A percentile compares a stretch with the other conserved stretches of the same genome.
Evolutionary conservation across 2,329 filamentous ascomycete genomes (phyloP).

Genomic region (Rasamsonia emersonii): DNA sequence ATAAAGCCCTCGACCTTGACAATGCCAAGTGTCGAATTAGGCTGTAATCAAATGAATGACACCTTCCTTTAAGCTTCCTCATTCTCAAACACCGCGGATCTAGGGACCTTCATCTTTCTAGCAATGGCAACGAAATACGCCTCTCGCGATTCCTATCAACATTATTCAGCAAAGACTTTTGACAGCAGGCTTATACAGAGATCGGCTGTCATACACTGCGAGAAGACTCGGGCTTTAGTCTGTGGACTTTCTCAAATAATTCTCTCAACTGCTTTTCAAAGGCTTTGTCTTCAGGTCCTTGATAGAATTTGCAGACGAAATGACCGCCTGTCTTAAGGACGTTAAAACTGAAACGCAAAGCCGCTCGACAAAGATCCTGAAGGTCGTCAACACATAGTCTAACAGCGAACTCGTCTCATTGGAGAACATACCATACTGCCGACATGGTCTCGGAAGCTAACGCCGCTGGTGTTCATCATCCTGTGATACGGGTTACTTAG

Average conservation of each 20-base stretch:
- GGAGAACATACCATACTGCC: conserved; percentile 77
- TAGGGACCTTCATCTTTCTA: conserved; percentile 49
- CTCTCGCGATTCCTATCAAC: conserved; percentile 66
- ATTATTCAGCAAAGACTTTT: conserved; percentile 1
- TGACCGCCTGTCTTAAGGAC: conserved; percentile 75
- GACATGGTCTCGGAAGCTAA: conserved; percentile 75
- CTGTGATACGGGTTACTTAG: conserved; percentile 93
- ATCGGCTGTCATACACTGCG: conserved; percentile 64
- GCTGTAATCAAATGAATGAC: conserved; percentile 3
- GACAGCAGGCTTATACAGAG: no score
- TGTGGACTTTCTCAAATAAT: conserved; percentile 69
- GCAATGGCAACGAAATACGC: conserved; percentile 74
- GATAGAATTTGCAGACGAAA: conserved; percentile 97
- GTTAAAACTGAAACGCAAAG: conserved; percentile 75
- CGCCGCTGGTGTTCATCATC: conserved; percentile 99
- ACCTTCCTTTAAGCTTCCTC: no score
- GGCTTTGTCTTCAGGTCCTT: conserved; percentile 74
- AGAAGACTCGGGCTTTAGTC: conserved; percentile 88
- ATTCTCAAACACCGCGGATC: conserved; percentile 36
- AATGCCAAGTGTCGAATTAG: background rate
- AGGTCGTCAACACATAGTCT: conserved; percentile 1
- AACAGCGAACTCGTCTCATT: background rate
- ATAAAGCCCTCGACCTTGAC: no score
- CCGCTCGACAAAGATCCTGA: conserved; percentile 83
- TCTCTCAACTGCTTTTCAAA: conserved; percentile 66